Evolutionary conservation across 139 green algal species (phyloP).

Genomic region (Zygnema circumcarinatum): DNA sequence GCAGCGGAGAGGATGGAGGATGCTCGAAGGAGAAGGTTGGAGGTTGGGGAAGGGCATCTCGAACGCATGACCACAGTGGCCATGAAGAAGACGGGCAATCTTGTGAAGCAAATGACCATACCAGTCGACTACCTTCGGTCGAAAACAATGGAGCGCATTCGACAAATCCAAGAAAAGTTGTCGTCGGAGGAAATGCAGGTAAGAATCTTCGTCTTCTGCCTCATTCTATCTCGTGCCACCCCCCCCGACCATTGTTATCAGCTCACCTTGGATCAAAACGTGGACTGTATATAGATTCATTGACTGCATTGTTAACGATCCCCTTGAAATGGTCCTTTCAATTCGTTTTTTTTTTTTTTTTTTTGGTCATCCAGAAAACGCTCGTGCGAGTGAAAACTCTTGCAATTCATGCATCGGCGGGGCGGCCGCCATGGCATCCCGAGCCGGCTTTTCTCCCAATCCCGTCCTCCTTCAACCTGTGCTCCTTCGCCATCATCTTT

Average conservation of each 20-base stretch:
- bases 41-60: slow-evolving; percentile 14
- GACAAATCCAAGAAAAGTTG: not conserved
- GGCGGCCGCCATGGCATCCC: slow-evolving; percentile 20
- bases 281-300: no score
- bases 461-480: slow-evolving; percentile 21
- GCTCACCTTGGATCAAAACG: no score
- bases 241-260: no score
- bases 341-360: not conserved
- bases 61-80: slow-evolving; percentile 25
- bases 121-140: not conserved
- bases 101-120: slow-evolving; percentile 28
- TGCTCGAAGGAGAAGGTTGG: slow-evolving; percentile 28
- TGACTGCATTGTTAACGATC: no score
- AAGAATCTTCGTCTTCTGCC: not conserved
- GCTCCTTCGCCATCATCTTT: slow-evolving; percentile 25
- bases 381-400: not conserved
- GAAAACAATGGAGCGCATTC: not conserved
- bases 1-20: slow-evolving; percentile 36
- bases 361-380: not conserved
- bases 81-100: slow-evolving; percentile 18
- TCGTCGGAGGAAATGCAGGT: not conserved
- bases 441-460: slow-evolving; percentile 16
- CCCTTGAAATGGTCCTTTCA: no score
- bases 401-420: not conserved
- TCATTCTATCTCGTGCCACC: not conserved